Evolutionary conservation across 2,329 filamentous ascomycete species (phyloP).

Genomic region (Penicillium polonicum): DNA sequence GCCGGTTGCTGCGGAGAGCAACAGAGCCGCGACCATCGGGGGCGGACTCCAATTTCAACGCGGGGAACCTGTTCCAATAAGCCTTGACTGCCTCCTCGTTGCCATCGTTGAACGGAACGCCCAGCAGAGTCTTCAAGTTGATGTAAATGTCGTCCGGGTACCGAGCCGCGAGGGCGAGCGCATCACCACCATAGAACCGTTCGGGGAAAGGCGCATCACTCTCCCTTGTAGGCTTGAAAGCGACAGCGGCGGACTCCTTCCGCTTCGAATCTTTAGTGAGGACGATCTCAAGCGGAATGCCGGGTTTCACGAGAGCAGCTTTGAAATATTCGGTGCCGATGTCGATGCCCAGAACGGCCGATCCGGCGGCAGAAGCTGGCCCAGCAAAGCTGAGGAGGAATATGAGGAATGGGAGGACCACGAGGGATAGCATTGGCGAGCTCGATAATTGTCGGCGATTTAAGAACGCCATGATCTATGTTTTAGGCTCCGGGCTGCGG

Average conservation of each 20-base stretch:
- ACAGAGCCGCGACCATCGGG: constrained; percentile 62
- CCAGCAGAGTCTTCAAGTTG: constrained; percentile 89
- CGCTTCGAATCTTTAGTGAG: constrained; percentile 96
- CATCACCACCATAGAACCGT: constrained; percentile 87
- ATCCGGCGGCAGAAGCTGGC: constrained; percentile 59
- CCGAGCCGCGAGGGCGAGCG: constrained; percentile 78
- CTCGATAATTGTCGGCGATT: constrained; percentile 30
- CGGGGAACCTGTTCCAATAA: constrained; percentile 76
- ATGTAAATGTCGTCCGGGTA: constrained; percentile 93
- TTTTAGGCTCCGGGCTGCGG: constrained; percentile 23
- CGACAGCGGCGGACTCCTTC: constrained; percentile 87
- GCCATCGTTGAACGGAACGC: constrained; percentile 55
- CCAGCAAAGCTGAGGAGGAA: constrained; percentile 55
- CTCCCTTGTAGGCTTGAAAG: constrained; percentile 82
- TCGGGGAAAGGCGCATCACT: constrained; percentile 74
- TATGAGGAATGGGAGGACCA: constrained; percentile 53
- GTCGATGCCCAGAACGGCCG: constrained; percentile 87
- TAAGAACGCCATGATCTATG: constrained; percentile 34
- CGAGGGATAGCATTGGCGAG: constrained; percentile 42
- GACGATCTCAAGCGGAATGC: constrained; percentile 95
- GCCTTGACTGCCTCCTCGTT: constrained; percentile 58
- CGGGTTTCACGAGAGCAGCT: constrained; percentile 91
- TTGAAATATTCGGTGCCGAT: constrained; percentile 97
- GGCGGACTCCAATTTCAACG: constrained; percentile 63
- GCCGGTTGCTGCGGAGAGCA: constrained; percentile 74